Base-by-base conservation (phyloP, 1,139 yeast genomes). In the Ogataea hybrid region DNA sequence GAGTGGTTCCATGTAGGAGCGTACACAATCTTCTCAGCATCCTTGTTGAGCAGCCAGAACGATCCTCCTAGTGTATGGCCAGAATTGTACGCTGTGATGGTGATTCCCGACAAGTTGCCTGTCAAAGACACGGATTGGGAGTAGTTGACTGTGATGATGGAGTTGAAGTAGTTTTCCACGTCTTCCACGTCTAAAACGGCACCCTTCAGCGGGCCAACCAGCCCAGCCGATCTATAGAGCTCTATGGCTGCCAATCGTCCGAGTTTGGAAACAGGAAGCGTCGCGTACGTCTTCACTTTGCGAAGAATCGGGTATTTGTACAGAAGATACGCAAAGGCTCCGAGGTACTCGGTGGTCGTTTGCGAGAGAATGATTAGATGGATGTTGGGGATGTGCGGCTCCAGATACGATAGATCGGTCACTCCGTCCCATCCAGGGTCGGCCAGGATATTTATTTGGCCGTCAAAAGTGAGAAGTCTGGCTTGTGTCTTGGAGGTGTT, bases 1-100 rank as follows among this genome's bases (percentile, higher is more conserved):
- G 97, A 83, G 61, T 92, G 98, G 60, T 90, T 90, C 97, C 98
- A 92, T 36, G 87, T 81, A 4, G 95, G 92, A 0, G 97, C 96
- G 62, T 89, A 88, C 3, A 92, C 70, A 14, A 89, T 69, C 49
- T 83, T 84, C 51, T 92, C 97, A 20, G 83, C 75, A 51, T 84
- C 81, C 50, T 81, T 81, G 41, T 78, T 75, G 18, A 90, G 65
- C 34, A 84, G 68, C 97, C 97, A 92, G 42, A 84, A 76, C 0
- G 88, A 81, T 7, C 98, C 97, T 44, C 99, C 99, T 29, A 94
- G 71, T 0, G 95, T 74, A 59, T 88, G 96, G 1, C 99, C 99
- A 0, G 97, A 84, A 61, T 87, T 88, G 54, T 82, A 82, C 0
- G 97, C 95, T 0, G 96, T 83, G 12, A 90, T 67, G 1, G 77